Conservation (phyloP, 192 early-diverging fungal species). For the Obelidium mucronatum region DNA sequence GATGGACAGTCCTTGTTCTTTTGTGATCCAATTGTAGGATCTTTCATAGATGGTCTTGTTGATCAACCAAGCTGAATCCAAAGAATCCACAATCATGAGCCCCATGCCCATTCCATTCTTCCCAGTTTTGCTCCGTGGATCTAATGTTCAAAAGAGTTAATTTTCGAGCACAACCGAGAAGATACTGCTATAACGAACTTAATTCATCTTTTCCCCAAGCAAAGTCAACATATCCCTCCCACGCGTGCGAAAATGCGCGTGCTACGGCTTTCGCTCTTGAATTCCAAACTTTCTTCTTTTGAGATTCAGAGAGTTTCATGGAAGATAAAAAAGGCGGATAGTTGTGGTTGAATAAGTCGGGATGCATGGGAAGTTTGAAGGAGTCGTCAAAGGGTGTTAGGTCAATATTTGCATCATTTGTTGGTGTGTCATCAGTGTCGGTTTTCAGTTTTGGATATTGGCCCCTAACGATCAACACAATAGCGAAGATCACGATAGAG, state of each 20-base stretch:
- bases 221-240: constrained; percentile 77
- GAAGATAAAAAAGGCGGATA: neutral
- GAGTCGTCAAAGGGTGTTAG: constrained; percentile 21
- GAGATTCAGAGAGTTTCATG: neutral
- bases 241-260: constrained; percentile 75
- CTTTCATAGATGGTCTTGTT: constrained; percentile 72
- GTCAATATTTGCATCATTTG: neutral
- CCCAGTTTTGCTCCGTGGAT: constrained; percentile 21
- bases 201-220: constrained; percentile 79
- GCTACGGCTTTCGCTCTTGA: constrained; percentile 52
- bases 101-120: constrained; percentile 43
- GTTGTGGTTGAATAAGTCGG: neutral
- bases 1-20: constrained; percentile 48
- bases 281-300: constrained; percentile 15
- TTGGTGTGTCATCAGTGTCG: neutral
- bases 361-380: neutral
- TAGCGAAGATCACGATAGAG: too few relatives aligned
- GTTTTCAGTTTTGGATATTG: too few relatives aligned
- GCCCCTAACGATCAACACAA: too few relatives aligned
- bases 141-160: neutral
- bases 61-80: constrained; percentile 90
- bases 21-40: constrained; percentile 59
- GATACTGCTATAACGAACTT: neutral
- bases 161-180: too few relatives aligned
- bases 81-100: constrained; percentile 79